Evolutionary conservation across 495 filamentous ascomycete genomes (phyloP).

Genomic region (Penicillium atrosanguineum): DNA sequence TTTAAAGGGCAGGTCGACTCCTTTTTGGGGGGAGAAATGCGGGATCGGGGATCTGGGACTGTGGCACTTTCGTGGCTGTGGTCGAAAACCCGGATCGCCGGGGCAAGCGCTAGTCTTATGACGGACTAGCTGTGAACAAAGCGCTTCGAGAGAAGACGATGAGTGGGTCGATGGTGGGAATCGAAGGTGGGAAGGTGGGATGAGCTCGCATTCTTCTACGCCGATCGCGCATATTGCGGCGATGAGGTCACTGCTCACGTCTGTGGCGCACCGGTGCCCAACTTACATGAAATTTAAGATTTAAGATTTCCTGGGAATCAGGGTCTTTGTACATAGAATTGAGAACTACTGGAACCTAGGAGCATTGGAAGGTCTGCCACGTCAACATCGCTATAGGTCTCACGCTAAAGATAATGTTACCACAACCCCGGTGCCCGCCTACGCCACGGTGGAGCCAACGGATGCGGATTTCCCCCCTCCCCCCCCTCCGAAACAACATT

Average conservation of each 20-base stretch:
- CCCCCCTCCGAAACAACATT: too few relatives aligned
- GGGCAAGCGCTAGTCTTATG: slow-evolving; percentile 19
- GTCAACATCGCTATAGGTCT: neutral
- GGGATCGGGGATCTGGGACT: slow-evolving; percentile 13
- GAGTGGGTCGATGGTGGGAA: neutral
- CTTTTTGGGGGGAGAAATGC: neutral
- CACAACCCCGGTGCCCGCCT: neutral
- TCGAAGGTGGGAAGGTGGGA: slow-evolving; percentile 7
- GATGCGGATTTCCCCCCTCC: neutral
- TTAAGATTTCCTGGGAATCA: too few relatives aligned
- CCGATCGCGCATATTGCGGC: slow-evolving; percentile 11
- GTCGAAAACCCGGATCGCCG: slow-evolving; percentile 5
- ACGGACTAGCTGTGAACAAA: slow-evolving; percentile 14
- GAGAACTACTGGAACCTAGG: too few relatives aligned
- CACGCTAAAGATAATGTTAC: too few relatives aligned
- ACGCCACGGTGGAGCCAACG: neutral
- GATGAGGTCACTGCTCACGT: slow-evolving; percentile 24
- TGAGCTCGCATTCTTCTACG: slow-evolving; percentile 7
- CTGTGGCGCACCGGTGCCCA: slow-evolving; percentile 5
- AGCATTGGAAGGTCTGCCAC: too few relatives aligned
- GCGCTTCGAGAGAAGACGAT: neutral
- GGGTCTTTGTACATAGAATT: too few relatives aligned
- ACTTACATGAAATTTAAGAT: neutral
- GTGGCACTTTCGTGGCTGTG: slow-evolving; percentile 13
- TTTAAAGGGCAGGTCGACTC: neutral